Evolutionary conservation across 2,329 filamentous ascomycete species (phyloP).

Genomic region (Sarocladium strictum): DNA sequence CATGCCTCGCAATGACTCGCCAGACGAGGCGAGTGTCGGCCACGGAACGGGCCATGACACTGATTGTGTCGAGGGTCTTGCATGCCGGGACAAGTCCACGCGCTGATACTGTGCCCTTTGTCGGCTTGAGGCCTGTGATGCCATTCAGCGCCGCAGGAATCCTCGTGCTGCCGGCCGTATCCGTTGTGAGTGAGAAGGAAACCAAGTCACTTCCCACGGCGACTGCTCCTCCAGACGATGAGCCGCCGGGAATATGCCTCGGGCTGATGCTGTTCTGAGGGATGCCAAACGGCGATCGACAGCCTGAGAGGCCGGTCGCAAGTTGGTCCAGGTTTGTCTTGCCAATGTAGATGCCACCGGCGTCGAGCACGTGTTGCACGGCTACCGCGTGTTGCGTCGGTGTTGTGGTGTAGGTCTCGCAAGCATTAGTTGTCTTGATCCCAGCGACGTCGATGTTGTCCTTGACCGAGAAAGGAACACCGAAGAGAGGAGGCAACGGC

Average conservation of each 20-base stretch:
- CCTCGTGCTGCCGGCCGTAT: conserved; percentile 43
- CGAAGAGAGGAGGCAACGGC: conserved; percentile 32
- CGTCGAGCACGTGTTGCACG: conserved; percentile 39
- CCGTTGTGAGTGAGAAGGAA: conserved; percentile 50
- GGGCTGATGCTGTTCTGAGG: conserved; percentile 28
- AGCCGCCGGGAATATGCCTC: conserved; percentile 37
- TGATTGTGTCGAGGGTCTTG: conserved; percentile 45
- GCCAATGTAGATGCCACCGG: conserved; percentile 50
- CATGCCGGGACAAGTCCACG: conserved; percentile 45
- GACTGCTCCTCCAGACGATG: conserved; percentile 49
- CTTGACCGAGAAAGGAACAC: conserved; percentile 51
- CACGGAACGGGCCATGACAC: conserved; percentile 39
- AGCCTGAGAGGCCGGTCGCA: conserved; percentile 54
- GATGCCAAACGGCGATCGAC: conserved; percentile 50
- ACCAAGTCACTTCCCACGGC: conserved; percentile 47
- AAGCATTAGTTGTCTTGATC: conserved; percentile 44
- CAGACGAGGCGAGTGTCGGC: conserved; percentile 41
- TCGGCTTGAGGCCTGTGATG: conserved; percentile 44
- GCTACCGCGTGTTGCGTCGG: conserved; percentile 39
- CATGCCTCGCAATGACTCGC: conserved; percentile 37
- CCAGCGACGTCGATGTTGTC: conserved; percentile 49
- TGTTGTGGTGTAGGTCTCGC: conserved; percentile 40
- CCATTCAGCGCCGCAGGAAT: conserved; percentile 49
- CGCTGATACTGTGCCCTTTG: conserved; percentile 41
- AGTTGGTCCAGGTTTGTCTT: conserved; percentile 53